A percentile compares a stretch with the other conserved stretches of the same genome.
Conservation (phyloP, 2,329 filamentous ascomycete species). For the Aureobasidium sp. region DNA sequence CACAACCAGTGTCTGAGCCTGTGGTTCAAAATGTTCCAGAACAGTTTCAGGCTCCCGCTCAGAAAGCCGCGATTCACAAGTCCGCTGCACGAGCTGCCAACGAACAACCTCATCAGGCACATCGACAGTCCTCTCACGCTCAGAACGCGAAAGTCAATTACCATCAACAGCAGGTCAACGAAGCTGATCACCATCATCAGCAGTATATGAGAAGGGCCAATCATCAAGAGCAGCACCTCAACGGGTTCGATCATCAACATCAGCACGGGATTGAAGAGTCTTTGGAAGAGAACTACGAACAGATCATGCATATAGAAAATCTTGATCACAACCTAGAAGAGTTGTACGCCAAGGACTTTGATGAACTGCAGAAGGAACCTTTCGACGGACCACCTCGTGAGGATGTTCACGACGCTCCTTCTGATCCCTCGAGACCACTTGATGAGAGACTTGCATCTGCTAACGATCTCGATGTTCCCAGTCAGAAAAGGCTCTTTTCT, state of each 20-base stretch:
- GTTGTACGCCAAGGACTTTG: conserved; percentile 25
- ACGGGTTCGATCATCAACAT: not conserved
- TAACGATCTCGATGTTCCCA: conserved; percentile 18
- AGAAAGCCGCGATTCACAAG: not conserved
- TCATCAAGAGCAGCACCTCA: not conserved
- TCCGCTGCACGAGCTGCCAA: not conserved
- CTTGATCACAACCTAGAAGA: conserved; percentile 25
- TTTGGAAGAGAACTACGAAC: not conserved
- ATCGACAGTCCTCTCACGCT: not conserved
- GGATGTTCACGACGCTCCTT: not conserved
- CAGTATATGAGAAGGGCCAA: not conserved
- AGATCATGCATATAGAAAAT: not conserved
- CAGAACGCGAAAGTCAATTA: not conserved
- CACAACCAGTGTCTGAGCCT: not conserved
- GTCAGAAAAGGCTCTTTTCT: conserved; percentile 46
- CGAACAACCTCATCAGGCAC: not conserved
- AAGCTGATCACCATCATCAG: not conserved
- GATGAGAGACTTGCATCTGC: conserved; percentile 20
- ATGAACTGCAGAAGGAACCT: conserved; percentile 22
- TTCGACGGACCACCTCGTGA: conserved; percentile 14
- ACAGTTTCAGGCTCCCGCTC: not conserved
- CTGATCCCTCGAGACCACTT: conserved; percentile 16
- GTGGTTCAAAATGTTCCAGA: not conserved
- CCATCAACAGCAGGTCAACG: not conserved
- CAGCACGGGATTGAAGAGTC: not conserved